A percentile compares a stretch with the other conserved stretches of the same genome.
Evolutionary conservation across 1,139 yeast genomes (phyloP).

Genomic region (Taphrina betulina): DNA sequence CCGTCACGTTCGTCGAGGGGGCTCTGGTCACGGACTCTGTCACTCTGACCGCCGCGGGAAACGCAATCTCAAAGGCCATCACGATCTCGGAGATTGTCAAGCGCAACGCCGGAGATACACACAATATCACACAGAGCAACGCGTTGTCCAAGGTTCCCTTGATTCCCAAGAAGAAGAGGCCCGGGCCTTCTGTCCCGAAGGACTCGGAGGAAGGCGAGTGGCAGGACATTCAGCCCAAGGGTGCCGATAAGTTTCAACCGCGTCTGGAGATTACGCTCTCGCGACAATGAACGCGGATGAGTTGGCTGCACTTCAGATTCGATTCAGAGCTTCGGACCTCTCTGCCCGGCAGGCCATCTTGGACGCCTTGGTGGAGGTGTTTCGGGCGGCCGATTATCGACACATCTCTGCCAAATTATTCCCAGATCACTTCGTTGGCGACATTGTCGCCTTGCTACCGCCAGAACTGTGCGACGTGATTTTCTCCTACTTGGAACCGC

Average conservation of each 20-base stretch:
- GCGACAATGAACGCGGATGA: not conserved
- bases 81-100: conserved; percentile 22
- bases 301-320: not conserved
- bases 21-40: conserved; percentile 1
- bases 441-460: conserved; percentile 5
- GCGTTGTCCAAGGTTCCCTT: conserved; percentile 2
- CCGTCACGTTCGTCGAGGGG: conserved; percentile 3
- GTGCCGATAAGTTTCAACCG: not conserved
- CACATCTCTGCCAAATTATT: not conserved
- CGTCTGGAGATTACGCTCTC: conserved; percentile 19
- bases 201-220: conserved; percentile 17
- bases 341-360: not conserved
- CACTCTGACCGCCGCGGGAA: conserved; percentile 6
- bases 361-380: conserved; percentile 5
- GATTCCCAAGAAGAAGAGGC: not conserved
- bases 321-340: not conserved
- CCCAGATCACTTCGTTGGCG: conserved; percentile 4
- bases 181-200: not conserved
- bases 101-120: conserved; percentile 7
- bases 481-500: conserved; percentile 6
- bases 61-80: conserved; percentile 19
- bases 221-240: not conserved
- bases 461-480: conserved; percentile 9
- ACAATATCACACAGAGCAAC: conserved; percentile 2
- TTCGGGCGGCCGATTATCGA: conserved; percentile 9